These are phyloP conservation scores for Penicillium glabrum DNA, from an alignment of 2,329 filamentous ascomycete species.

Conservation along the genomic window DNA sequence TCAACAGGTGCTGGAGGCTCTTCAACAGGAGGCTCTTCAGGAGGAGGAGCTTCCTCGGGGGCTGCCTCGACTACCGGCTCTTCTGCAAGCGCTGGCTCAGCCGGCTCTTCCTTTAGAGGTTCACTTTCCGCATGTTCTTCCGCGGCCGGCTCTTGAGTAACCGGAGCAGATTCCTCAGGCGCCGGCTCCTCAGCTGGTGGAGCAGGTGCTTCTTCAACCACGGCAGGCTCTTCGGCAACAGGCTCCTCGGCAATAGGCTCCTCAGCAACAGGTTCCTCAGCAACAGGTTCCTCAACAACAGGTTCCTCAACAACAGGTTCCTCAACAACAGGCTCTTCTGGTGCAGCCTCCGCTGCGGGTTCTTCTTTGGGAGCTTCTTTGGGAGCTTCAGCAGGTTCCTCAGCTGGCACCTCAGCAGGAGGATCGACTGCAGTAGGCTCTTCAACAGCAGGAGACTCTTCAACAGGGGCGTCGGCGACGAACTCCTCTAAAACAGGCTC, in stretches of 20 bases:
- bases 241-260: neutral
- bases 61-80: slow-evolving; percentile 5
- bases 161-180: neutral
- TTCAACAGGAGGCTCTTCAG: slow-evolving; percentile 14
- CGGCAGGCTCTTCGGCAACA: slow-evolving; percentile 2
- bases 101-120: neutral
- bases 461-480: neutral
- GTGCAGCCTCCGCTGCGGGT: neutral
- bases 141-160: neutral
- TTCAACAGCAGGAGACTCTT: neutral
- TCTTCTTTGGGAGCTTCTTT: neutral
- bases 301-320: neutral
- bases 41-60: neutral
- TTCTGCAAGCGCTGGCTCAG: neutral
- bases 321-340: neutral
- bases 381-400: neutral
- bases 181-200: neutral
- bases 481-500: neutral
- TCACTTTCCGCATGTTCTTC: neutral
- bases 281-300: slow-evolving; percentile 2
- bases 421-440: neutral
- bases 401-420: neutral
- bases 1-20: slow-evolving; percentile 1
- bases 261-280: neutral
- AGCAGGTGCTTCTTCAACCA: neutral